Percentiles rank a stretch among this genome's conserved stretches.
Conservation (phyloP, 2,329 filamentous ascomycete species). For the Fusarium buharicum region DNA sequence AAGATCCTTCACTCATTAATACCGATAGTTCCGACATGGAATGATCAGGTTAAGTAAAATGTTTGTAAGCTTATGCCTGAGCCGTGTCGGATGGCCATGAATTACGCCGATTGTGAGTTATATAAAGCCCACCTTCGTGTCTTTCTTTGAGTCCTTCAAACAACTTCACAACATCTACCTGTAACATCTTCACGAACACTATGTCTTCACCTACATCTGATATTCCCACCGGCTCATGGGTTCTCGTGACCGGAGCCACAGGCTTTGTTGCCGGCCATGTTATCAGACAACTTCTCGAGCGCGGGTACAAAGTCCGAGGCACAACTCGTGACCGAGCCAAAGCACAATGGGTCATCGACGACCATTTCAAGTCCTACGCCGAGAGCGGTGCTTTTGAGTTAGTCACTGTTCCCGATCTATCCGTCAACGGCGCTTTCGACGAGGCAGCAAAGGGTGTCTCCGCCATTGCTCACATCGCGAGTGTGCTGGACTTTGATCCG, state of each 20-base stretch:
- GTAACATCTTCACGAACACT: background rate
- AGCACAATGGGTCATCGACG: slow-evolving; percentile 50
- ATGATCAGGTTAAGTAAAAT: too few species aligned
- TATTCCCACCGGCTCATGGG: slow-evolving; percentile 46
- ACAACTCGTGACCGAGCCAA: slow-evolving; percentile 52
- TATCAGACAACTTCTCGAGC: slow-evolving; percentile 52
- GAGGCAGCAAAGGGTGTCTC: slow-evolving; percentile 47
- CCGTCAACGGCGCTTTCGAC: slow-evolving; percentile 51
- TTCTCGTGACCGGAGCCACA: slow-evolving; percentile 60
- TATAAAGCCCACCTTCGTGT: background rate
- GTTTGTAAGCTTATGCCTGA: background rate
- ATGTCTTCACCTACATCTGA: slow-evolving; percentile 2
- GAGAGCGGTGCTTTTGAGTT: slow-evolving; percentile 50
- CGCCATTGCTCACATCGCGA: slow-evolving; percentile 59
- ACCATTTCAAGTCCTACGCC: slow-evolving; percentile 46
- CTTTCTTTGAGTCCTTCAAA: too few species aligned
- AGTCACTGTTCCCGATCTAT: slow-evolving; percentile 53
- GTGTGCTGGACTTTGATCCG: slow-evolving; percentile 51
- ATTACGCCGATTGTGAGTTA: background rate
- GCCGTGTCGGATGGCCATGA: too few species aligned
- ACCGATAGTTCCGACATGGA: too few species aligned
- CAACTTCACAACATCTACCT: too few species aligned
- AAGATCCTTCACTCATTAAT: too few species aligned
- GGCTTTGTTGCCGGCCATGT: slow-evolving; percentile 59
- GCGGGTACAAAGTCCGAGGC: slow-evolving; percentile 58